Conservation (phyloP, 2,329 filamentous ascomycete genomes). For the Fusarium duplospermum region DNA sequence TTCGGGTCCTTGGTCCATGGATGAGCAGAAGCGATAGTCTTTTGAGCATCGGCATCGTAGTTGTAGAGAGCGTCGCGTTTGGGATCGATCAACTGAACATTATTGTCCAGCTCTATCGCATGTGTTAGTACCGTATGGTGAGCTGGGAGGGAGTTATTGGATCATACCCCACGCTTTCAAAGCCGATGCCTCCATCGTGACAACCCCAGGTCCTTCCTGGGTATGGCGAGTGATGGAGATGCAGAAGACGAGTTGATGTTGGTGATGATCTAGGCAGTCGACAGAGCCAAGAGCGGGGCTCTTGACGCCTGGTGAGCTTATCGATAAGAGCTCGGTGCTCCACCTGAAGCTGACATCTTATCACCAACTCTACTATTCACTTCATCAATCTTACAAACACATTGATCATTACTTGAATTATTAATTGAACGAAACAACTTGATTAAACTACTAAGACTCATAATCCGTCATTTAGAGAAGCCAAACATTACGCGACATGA, state of each 20-base stretch:
- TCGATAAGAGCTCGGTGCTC: slow-evolving; percentile 42
- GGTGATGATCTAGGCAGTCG: slow-evolving; percentile 15
- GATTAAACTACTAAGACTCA: not conserved
- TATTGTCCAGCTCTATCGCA: slow-evolving; percentile 84
- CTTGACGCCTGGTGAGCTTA: slow-evolving; percentile 17
- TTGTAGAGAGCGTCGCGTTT: slow-evolving; percentile 91
- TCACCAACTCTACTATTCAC: too few species aligned
- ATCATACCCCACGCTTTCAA: slow-evolving; percentile 47
- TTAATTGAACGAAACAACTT: not conserved
- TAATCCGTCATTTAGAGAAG: not conserved
- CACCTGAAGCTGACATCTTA: not conserved
- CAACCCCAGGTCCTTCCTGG: slow-evolving; percentile 20
- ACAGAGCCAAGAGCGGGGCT: not conserved
- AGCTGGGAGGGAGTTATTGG: not conserved
- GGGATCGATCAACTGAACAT: slow-evolving; percentile 84
- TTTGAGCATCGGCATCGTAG: slow-evolving; percentile 78
- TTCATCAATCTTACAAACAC: not conserved
- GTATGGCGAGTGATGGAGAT: slow-evolving; percentile 21
- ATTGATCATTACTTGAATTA: not conserved
- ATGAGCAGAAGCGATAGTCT: slow-evolving; percentile 69
- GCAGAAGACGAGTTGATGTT: slow-evolving; percentile 34
- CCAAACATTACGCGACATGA: not conserved
- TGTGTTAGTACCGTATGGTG: slow-evolving; percentile 18
- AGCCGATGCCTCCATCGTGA: slow-evolving; percentile 47
- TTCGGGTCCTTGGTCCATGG: slow-evolving; percentile 85